phyloP scores from a whole-genome alignment of 192 early-diverging fungal genomes.

The Podila minutissima region DNA sequence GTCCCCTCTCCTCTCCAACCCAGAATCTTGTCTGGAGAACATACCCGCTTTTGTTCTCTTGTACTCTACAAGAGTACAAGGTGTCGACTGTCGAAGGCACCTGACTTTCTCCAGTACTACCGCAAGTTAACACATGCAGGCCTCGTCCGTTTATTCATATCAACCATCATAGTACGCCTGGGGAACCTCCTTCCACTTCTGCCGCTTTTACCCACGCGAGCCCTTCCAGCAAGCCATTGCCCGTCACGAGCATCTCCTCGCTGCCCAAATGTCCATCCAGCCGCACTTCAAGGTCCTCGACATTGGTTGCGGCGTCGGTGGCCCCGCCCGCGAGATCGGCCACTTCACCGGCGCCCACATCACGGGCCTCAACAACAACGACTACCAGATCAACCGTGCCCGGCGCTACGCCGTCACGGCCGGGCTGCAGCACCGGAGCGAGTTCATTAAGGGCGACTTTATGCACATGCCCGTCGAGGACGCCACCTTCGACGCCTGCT shows the following conservation, averaged over 20 bases:
- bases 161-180: conserved; percentile 67
- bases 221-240: conserved; percentile 84
- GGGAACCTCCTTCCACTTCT: conserved; percentile 95
- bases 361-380: conserved; percentile 97
- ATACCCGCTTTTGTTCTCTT: no score
- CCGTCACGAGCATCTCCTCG: conserved; percentile 92
- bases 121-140: no score
- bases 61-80: no score
- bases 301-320: conserved; percentile 96
- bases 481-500: conserved; percentile 85
- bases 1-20: no score
- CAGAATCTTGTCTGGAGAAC: no score
- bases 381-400: conserved; percentile 87
- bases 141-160: neutral
- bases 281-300: conserved; percentile 81
- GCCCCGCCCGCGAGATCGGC: conserved; percentile 93
- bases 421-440: conserved; percentile 66
- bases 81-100: no score
- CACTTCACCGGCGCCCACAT: conserved; percentile 90
- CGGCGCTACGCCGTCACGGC: conserved; percentile 73
- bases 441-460: conserved; percentile 84
- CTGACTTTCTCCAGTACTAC: no score
- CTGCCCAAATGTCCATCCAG: conserved; percentile 75
- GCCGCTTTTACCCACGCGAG: conserved; percentile 79
- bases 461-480: conserved; percentile 86